Conservation (phyloP, 2,329 filamentous ascomycete species). For the Pyrenophora teres region DNA sequence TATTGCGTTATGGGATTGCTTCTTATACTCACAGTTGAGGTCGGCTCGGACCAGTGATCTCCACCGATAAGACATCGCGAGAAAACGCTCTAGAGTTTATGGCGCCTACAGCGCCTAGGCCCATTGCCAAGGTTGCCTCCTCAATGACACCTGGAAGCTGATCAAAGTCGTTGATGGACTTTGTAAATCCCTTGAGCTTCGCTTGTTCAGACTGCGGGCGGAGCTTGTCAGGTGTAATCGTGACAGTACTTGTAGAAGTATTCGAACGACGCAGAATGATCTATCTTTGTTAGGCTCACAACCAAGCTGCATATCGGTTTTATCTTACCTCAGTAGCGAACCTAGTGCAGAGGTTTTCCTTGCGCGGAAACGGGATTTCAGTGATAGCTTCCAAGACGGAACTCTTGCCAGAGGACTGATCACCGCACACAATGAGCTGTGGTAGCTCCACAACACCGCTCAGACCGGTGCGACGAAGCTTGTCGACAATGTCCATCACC, state of each 20-base stretch:
- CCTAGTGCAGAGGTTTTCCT: slow-evolving; percentile 62
- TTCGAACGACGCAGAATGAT: slow-evolving; percentile 40
- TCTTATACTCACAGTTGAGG: slow-evolving; percentile 31
- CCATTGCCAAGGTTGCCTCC: slow-evolving; percentile 59
- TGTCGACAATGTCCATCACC: slow-evolving; percentile 60
- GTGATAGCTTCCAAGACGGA: slow-evolving; percentile 69
- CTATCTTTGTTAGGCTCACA: neutral
- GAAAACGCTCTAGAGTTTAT: slow-evolving; percentile 43
- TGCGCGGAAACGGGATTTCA: slow-evolving; percentile 62
- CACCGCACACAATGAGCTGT: slow-evolving; percentile 46
- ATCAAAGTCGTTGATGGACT: slow-evolving; percentile 44
- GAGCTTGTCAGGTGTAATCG: slow-evolving; percentile 46
- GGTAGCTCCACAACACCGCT: slow-evolving; percentile 38
- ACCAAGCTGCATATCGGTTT: too few species aligned
- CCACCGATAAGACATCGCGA: slow-evolving; percentile 49
- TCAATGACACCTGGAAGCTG: slow-evolving; percentile 58
- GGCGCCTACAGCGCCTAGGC: slow-evolving; percentile 34
- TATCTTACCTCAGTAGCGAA: slow-evolving; percentile 56
- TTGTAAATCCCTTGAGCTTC: slow-evolving; percentile 45
- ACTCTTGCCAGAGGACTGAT: slow-evolving; percentile 67
- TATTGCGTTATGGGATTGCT: slow-evolving; percentile 18
- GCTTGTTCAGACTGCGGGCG: slow-evolving; percentile 35
- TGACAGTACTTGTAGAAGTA: slow-evolving; percentile 33
- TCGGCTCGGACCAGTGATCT: slow-evolving; percentile 50
- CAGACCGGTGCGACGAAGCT: slow-evolving; percentile 56